These are phyloP conservation scores for Hyphopichia buzzinii DNA, from an alignment of 1,139 yeast species.

Conservation along the genomic window DNA sequence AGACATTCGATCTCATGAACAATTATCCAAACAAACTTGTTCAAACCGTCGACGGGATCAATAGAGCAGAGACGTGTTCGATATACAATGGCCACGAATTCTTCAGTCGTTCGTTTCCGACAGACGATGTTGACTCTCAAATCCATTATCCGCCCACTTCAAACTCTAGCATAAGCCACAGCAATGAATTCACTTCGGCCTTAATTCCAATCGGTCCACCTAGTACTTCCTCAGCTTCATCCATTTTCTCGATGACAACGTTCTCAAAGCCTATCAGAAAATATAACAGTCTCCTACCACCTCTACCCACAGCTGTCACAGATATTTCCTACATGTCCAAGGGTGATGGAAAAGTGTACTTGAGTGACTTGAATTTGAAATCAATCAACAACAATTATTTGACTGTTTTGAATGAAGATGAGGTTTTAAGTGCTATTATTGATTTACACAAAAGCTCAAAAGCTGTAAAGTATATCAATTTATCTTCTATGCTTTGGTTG, in stretches of 20 bases:
- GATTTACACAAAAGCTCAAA: slow-evolving; percentile 19
- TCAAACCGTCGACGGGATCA: slow-evolving; percentile 16
- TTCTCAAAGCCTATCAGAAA: slow-evolving; percentile 29
- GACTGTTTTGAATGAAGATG: slow-evolving; percentile 33
- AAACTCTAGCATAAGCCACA: neutral
- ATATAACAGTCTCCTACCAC: slow-evolving; percentile 40
- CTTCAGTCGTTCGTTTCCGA: neutral
- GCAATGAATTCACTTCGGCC: neutral
- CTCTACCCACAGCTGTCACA: slow-evolving; percentile 27
- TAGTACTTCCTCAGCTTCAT: slow-evolving; percentile 26
- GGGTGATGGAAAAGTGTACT: slow-evolving; percentile 40
- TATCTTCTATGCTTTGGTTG: slow-evolving; percentile 55
- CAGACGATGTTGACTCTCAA: neutral
- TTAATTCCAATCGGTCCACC: slow-evolving; percentile 8
- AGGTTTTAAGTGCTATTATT: slow-evolving; percentile 33
- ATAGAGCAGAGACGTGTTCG: neutral
- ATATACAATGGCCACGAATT: slow-evolving; percentile 1
- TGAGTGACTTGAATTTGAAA: slow-evolving; percentile 43
- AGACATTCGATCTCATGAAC: slow-evolving; percentile 37
- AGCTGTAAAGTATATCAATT: slow-evolving; percentile 29
- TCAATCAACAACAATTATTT: slow-evolving; percentile 35
- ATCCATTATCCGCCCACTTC: neutral
- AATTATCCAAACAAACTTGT: slow-evolving; percentile 36
- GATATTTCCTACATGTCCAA: slow-evolving; percentile 28
- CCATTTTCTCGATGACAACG: slow-evolving; percentile 29